Conservation (phyloP, 148 eudicot genomes). For the Persicaria tinctoria region DNA sequence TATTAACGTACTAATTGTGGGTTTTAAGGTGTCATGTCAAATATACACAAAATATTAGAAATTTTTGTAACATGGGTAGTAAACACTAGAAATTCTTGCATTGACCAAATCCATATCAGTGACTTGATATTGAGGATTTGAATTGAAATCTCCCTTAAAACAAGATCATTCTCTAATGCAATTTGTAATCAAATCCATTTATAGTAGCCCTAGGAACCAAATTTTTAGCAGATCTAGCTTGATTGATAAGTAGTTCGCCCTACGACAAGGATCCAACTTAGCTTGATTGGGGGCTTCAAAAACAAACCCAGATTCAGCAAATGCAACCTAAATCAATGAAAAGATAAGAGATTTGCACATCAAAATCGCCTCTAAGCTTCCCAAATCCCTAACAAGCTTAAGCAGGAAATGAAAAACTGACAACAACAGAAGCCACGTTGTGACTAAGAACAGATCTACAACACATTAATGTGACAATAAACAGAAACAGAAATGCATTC, state of each 20-base stretch:
- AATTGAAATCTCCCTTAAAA: no score
- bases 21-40: no score
- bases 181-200: no score
- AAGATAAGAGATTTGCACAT: not conserved
- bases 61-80: no score
- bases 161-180: no score
- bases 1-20: no score
- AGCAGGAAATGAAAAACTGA: not conserved
- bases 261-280: not conserved
- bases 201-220: no score
- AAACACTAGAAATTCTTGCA: not conserved
- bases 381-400: not conserved
- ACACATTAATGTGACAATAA: not conserved
- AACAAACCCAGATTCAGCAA: not conserved
- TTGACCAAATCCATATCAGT: not conserved
- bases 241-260: not conserved
- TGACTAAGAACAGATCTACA: not conserved
- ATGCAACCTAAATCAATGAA: not conserved
- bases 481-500: not conserved
- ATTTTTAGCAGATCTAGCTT: not conserved
- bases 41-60: no score
- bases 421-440: not conserved
- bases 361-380: no score
- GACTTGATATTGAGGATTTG: no score
- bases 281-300: not conserved